Evolutionary conservation across 2,329 filamentous ascomycete genomes (phyloP).

Genomic region (Aspergillus luchuensis): DNA sequence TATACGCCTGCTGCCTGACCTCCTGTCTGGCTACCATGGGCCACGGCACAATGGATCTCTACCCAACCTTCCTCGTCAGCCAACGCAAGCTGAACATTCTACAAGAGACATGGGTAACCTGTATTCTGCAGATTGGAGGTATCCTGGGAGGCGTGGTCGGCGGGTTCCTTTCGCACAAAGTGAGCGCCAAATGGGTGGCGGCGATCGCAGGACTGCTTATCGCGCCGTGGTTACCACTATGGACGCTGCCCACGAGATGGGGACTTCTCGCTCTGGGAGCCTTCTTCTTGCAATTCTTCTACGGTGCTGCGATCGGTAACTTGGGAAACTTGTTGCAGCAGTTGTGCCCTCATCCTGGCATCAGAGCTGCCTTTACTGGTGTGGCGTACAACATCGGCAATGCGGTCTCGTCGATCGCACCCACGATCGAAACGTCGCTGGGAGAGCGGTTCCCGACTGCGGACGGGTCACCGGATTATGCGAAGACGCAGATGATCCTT

Average conservation of each 20-base stretch:
- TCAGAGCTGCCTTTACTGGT: not conserved
- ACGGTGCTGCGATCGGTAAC: not conserved
- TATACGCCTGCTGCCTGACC: constrained; percentile 1
- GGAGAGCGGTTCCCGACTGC: not conserved
- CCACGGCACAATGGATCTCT: constrained; percentile 1
- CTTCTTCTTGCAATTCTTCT: constrained; percentile 1
- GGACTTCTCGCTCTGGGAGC: not conserved
- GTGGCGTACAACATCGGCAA: not conserved
- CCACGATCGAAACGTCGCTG: not conserved
- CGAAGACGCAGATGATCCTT: not conserved
- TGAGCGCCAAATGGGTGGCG: not conserved
- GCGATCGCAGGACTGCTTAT: not conserved
- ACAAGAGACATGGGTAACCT: not conserved
- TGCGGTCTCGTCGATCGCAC: not conserved
- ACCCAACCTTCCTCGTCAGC: not conserved
- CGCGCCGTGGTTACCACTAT: not conserved
- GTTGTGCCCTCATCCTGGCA: not conserved
- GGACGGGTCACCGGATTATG: not conserved
- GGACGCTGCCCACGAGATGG: not conserved
- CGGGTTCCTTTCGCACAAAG: not conserved
- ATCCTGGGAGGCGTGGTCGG: not conserved
- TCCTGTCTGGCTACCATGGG: not conserved
- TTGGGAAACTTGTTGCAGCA: not conserved
- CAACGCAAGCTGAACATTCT: not conserved
- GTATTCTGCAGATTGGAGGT: not conserved